Base-by-base conservation (phyloP, 2,329 filamentous ascomycete genomes). In the Bipolaris victoriae region DNA sequence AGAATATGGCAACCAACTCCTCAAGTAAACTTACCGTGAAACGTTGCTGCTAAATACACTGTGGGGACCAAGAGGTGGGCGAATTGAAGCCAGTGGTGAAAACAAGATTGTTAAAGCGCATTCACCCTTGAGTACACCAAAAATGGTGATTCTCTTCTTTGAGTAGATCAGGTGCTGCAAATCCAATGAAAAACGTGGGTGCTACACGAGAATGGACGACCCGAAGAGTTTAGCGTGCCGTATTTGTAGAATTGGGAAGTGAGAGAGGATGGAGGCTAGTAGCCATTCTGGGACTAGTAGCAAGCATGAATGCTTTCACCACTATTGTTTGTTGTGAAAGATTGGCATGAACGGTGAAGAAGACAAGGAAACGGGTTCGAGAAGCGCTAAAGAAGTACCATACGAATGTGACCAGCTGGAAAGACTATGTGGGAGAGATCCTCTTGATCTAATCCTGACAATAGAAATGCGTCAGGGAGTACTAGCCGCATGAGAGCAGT, bases 191-290 rank as follows among this genome's bases (percentile, higher is more conserved):
- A 26, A n/a, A 16, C 3, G 3, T n/a, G 9, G 15, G 10, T 7
- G 4, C 10, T 6, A 26, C 20, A 15, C n/a, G 13, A 13, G 11
- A 31, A 24, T 36, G 18, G 29, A 13, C 18, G 15, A 16, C 16
- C 43, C 16, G 24, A n/a, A 20, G 26, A 20, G 33, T 33, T 18
- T 44, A 26, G 6, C 36, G 39, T 49, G 35, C 53, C 36, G 45
- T 51, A 37, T 47, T 41, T 18, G 20, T 44, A 31, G 31, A 26
- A 16, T 2, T 37, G 41, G 22, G 41, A 48, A 51, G 56, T 59
- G 47, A 48, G 55, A 58, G 48, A 45, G 13, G 26, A 15, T 22
- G 35, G 36, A 43, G 22, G 35, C 26, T 36, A 31, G 22, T 16
- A 10, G 26, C 20, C 31, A 22, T 18, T 20, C 3, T 46, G 16